phyloP scores from a whole-genome alignment of 2,329 filamentous ascomycete genomes.

The Sporothrix humicola region DNA sequence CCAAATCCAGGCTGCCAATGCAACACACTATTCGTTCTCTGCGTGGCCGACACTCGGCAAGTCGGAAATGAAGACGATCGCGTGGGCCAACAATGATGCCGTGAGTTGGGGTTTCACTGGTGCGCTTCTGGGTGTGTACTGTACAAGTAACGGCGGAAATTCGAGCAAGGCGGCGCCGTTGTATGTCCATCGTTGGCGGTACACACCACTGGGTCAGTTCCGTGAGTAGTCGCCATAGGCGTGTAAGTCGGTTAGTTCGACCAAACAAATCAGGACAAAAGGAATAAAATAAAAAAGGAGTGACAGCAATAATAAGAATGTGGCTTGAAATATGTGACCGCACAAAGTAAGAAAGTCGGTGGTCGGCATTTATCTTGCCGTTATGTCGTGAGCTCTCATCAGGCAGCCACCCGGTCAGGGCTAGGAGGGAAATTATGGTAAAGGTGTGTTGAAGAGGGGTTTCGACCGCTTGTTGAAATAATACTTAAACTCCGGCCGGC shows the following conservation, averaged over 20 bases:
- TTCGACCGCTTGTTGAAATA: not conserved
- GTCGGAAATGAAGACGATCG: conserved; percentile 44
- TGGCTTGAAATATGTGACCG: too few relatives aligned
- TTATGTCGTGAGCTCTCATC: not conserved
- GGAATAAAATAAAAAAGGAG: not conserved
- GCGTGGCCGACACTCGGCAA: conserved; percentile 45
- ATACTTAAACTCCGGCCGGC: not conserved
- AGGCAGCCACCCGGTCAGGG: not conserved
- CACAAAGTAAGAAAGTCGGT: not conserved
- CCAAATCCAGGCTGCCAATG: conserved; percentile 52
- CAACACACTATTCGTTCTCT: conserved; percentile 53
- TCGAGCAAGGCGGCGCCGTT: conserved; percentile 48
- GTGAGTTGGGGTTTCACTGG: conserved; percentile 54
- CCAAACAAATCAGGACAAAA: not conserved
- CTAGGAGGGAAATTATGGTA: not conserved
- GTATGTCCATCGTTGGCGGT: conserved; percentile 57
- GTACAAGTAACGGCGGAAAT: conserved; percentile 57
- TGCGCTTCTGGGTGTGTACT: conserved; percentile 57
- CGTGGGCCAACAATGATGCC: conserved; percentile 45
- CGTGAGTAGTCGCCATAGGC: conserved; percentile 39
- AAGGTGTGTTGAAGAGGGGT: conserved; percentile 3
- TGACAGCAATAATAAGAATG: too few relatives aligned
- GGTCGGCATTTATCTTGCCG: not conserved
- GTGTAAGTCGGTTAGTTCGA: not conserved
- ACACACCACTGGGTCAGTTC: conserved; percentile 48